Evolutionary conservation across 169 alveolate species (phyloP), one percentile per base, ranked within the genome.

Genomic region (Plasmodium chabaudi): DNA sequence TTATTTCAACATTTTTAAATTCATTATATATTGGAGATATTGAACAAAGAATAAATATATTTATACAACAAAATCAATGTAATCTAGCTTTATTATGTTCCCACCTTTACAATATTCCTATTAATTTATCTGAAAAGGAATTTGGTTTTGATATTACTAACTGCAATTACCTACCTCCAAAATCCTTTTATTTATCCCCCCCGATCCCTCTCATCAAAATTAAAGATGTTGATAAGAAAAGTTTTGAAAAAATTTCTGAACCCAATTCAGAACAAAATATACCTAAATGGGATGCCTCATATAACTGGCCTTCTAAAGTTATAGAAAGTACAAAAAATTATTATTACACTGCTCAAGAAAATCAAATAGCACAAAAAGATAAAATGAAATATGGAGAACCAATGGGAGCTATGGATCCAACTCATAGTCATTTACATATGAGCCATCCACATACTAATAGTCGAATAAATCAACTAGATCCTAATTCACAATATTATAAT

Each of bases 1-100:
- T 92, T 74, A 88, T 91, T n/a, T 84, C 95, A 9, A 87, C 96
- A 71, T 96, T 94, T 90, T 86, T 92, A 70, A 94, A 94, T 74
- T 82, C 96, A 0, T 60, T 95, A 4, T 90, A 91, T 49, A 77
- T 94, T 6, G 96, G 97, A 39, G 92, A 95, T 72, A 86, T 94
- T n/a, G 91, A 92, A 49, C 95, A 95, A 77, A 94, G 97, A 93
- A 93, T 95, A 15, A 89, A 94, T 64, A 90, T 94, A 0, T 82
- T 96, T 56, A 92, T 95, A 51, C 95, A 95, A 57, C 93, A 95
- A 13, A 95, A 96, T 15, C 96, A 96, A 87, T 59, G 93, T 9
- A 88, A 94, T 44, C 92, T 96, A 57, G 97, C 98, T 34, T 93
- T 73, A 65, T 59, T 90, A 72, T 92, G 93, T 88, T 55, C 93